Evolutionary conservation across 78 protist genomes (phyloP).

Genomic region (Acrasis kona): DNA sequence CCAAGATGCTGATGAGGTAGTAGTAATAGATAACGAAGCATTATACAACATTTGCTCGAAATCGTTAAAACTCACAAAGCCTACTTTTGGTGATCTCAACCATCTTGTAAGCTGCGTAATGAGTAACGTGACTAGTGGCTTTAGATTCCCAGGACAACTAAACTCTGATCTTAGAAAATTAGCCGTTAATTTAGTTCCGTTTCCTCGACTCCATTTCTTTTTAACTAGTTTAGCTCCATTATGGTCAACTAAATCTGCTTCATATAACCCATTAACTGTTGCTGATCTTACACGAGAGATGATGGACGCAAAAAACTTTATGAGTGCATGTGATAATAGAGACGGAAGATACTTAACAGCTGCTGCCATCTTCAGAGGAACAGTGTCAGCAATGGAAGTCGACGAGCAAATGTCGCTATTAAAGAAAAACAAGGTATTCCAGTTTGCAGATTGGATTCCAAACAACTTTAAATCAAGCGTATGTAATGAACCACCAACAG

Average conservation of each 20-base stretch:
- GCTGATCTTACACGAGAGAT: constrained; percentile 93
- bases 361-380: constrained; percentile 73
- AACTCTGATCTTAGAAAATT: constrained; percentile 66
- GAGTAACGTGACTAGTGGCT: constrained; percentile 90
- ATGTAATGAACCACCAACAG: constrained; percentile 35
- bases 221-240: constrained; percentile 59
- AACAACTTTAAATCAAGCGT: constrained; percentile 64
- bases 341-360: constrained; percentile 73
- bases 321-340: constrained; percentile 60
- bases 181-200: constrained; percentile 65
- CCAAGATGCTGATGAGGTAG: constrained; percentile 20
- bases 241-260: constrained; percentile 57
- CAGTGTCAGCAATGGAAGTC: constrained; percentile 65
- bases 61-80: constrained; percentile 66
- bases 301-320: constrained; percentile 73
- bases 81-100: constrained; percentile 94
- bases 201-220: constrained; percentile 72
- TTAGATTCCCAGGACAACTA: constrained; percentile 94
- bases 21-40: constrained; percentile 40
- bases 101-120: constrained; percentile 87
- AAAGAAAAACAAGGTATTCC: constrained; percentile 58
- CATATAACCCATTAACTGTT: constrained; percentile 83
- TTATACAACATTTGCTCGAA: constrained; percentile 22
- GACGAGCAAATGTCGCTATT: constrained; percentile 64
- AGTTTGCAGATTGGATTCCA: constrained; percentile 79